phyloP scores from a whole-genome alignment of 441 rosid genomes.

The Isatis lusitanica region DNA sequence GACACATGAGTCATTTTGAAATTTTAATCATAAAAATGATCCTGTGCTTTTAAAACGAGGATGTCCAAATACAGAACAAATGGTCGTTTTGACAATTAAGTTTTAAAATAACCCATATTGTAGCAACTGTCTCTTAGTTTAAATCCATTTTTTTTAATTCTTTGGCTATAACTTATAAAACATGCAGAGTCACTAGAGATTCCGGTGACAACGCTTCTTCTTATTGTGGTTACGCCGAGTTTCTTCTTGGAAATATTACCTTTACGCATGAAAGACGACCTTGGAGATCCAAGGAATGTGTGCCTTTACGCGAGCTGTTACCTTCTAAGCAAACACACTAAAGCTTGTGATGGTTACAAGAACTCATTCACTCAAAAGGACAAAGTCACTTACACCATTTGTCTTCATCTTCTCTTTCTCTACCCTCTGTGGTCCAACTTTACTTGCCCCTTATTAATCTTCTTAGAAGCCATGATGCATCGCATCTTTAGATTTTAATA shows the following conservation, averaged over 20 bases:
- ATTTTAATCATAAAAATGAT: too few species aligned
- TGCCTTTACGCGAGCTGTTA: neutral
- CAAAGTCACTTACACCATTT: slow-evolving; percentile 6
- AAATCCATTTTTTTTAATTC: neutral
- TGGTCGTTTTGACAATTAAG: too few species aligned
- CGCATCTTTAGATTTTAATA: too few species aligned
- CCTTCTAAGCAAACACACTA: slow-evolving; percentile 12
- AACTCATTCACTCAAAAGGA: slow-evolving; percentile 6
- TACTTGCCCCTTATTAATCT: neutral
- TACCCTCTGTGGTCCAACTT: neutral
- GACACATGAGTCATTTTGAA: too few species aligned
- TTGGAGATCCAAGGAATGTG: neutral
- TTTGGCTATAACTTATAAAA: neutral
- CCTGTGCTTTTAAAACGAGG: too few species aligned
- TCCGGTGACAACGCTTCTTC: slow-evolving; percentile 18
- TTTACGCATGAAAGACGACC: neutral
- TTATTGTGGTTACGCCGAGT: slow-evolving; percentile 7
- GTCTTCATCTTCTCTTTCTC: neutral
- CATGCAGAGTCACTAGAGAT: slow-evolving; percentile 12
- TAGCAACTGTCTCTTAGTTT: too few species aligned
- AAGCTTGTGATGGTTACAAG: slow-evolving; percentile 20
- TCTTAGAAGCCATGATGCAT: neutral
- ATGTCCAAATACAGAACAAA: too few species aligned
- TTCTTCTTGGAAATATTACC: neutral
- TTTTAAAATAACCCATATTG: too few species aligned